Evolutionary conservation across 345 rosid species (phyloP), one percentile per base, ranked within the genome.

Genomic region (Iberis pinnata): DNA sequence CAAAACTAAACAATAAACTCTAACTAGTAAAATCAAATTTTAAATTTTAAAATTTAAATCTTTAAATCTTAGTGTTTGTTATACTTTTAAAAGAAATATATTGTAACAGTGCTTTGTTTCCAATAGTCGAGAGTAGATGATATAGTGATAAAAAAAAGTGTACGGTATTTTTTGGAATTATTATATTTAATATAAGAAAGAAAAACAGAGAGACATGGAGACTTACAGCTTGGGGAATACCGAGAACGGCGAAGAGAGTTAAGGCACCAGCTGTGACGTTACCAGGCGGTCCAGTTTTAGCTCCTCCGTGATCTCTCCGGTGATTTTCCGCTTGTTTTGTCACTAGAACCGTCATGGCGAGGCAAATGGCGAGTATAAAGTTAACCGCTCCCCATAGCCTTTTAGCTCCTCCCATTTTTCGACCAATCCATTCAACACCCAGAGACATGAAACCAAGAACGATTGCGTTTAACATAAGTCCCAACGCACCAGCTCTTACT

Each of bases 151-250:
- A n/a, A n/a, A n/a, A n/a, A n/a, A n/a, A n/a, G n/a, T n/a, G n/a
- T n/a, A n/a, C n/a, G n/a, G n/a, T n/a, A n/a, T n/a, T n/a, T n/a
- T n/a, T n/a, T n/a, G n/a, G n/a, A n/a, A n/a, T 22, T 22, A 22
- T 2, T 6, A 22, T 22, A 12, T 29, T 29, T 6, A 20, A 32
- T 18, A 4, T 15, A 18, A 9, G 3, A n/a, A 47, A 9, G 12
- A 36, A n/a, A 12, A 18, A 14, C 15, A 2, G 15, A 7, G 17
- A 15, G 18, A 25, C 2, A 25, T 26, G n/a, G 12, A 15, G 38
- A 25, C 80, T 74, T 58, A 90, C 96, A 17, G 96, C 77, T 24
- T 64, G 82, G 3, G 98, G 98, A 33, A 92, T 68, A 10, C 98
- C 98, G 60, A 84, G 36, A 9, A 83, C 54, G 0, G 93, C 71